Percentiles rank a stretch among this genome's conserved stretches.
Conservation (phyloP, 2,329 filamentous ascomycete species). For the Colletotrichum tamarilloi region DNA sequence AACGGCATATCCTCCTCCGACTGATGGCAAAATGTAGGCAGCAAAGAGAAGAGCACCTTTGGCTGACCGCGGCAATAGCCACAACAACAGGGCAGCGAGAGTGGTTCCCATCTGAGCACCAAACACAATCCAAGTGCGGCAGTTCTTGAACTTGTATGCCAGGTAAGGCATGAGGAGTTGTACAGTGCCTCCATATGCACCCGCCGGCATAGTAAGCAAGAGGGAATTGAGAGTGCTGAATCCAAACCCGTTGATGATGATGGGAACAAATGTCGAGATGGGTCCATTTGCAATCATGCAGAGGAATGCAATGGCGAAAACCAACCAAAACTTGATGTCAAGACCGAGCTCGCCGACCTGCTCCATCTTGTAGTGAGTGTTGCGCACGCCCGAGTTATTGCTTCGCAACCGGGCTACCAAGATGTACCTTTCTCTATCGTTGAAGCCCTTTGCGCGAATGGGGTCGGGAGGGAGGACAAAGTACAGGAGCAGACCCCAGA, state of each 20-base stretch:
- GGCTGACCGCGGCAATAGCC: conserved; percentile 51
- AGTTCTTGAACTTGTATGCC: conserved; percentile 48
- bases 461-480: conserved; percentile 45
- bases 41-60: conserved; percentile 60
- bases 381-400: conserved; percentile 52
- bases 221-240: conserved; percentile 56
- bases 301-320: conserved; percentile 51
- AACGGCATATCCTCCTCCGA: conserved; percentile 59
- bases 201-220: conserved; percentile 53
- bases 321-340: conserved; percentile 51
- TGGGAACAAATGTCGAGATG: conserved; percentile 56
- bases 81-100: conserved; percentile 54
- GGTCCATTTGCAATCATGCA: conserved; percentile 57
- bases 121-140: conserved; percentile 52
- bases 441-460: conserved; percentile 43
- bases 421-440: conserved; percentile 43
- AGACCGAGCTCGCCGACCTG: conserved; percentile 51
- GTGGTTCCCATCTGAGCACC: conserved; percentile 54
- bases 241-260: conserved; percentile 57
- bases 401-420: conserved; percentile 42
- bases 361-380: conserved; percentile 55
- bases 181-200: conserved; percentile 49
- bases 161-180: conserved; percentile 52
- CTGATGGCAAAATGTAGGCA: conserved; percentile 57
- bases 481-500: conserved; percentile 41